Base-by-base conservation (phyloP, 805 yeast genomes). In the Debaryomyces prosopidis region DNA sequence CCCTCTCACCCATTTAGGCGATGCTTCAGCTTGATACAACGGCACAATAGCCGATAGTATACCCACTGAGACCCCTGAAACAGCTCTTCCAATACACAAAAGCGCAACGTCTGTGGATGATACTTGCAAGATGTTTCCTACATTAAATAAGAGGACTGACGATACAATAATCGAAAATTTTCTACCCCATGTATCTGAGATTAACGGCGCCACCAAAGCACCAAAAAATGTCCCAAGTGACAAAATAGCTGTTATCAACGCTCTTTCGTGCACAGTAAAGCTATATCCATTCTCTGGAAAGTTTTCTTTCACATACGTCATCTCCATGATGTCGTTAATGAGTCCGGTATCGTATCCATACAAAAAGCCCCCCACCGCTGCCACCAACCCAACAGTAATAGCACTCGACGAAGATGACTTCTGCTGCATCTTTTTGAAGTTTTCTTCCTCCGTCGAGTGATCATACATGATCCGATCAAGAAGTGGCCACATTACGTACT, bases 271-370 rank as follows among this genome's bases (percentile, higher is more conserved):
- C 1, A 87, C 79, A 0, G 79, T 73, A 59, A 88, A 87, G 36
- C 63, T 59, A 0, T 52, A 52, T 12, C 69, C 63, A 51, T 77
- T 71, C 0, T 71, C 54, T 1, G 92, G 80, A 51, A 88, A 80
- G 38, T 77, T 71, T 1, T 65, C 48, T 34, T 73, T 71, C 35
- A 89, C 89, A 59, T 79, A 87, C 10, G 66, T 54, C 95, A 90
- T 88, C 50, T 88, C 94, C 43, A 85, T 60, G 5, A 89, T 69
- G 49, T 88, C 89, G 60, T 89, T 89, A 42, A 89, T 85, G 39
- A 88, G 68, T 1, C 96, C 96, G 0, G 97, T 89, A 63, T 89
- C 96, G 60, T 87, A 90, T 1, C 96, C 96, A 60, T 85, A 89
- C 35, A 89, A 69, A 60, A 89, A 87, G 0, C 96, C 97, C 20